Evolutionary conservation across 2,329 filamentous ascomycete genomes (phyloP), one percentile per base, ranked within the genome.

Genomic region (Talaromyces verruculosus): DNA sequence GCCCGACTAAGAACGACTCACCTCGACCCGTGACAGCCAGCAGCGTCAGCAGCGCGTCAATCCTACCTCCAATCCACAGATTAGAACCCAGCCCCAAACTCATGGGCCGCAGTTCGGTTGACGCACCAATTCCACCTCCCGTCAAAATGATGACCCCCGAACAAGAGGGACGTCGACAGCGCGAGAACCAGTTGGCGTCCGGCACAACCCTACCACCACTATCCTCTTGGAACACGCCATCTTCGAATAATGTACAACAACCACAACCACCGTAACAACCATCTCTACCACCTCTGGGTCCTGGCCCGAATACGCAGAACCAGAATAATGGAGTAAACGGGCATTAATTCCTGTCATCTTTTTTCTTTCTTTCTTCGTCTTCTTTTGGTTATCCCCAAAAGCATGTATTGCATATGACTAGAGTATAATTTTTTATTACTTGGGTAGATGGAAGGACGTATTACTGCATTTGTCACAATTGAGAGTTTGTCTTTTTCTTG

Each of bases 61-160:
- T 81, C 10, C 69, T 81, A 22, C 79, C 78, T 30, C 78, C 78
- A 1, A 76, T 81, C 5, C 78, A 77, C 67, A 74, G 71, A 69
- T 69, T 81, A 8, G 76, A 80, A 49, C 79, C 79, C 3, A 81
- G 79, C 65, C 79, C 79, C 1, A 81, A 81, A 67, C 68, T 81
- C 59, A 81, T 80, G 78, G 78, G 78, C 2, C 72, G 78, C 33
- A 77, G 76, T 61, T 81, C 79, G 2, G 76, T 77, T 1, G 78
- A 80, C 66, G 77, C 77, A 8, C 78, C 79, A 0, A 77, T 81
- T 61, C 78, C 77, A 6, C 72, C 77, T 1, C 79, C 79, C 1
- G 74, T 80, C 25, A 81, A 81, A 65, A 77, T 72, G 67, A 80
- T 80, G 79, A 79, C 77, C 3, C 78, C 77, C 0, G 78, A 80